Base-by-base conservation (phyloP, 2,329 filamentous ascomycete genomes). In the Cladosporium colombiae region DNA sequence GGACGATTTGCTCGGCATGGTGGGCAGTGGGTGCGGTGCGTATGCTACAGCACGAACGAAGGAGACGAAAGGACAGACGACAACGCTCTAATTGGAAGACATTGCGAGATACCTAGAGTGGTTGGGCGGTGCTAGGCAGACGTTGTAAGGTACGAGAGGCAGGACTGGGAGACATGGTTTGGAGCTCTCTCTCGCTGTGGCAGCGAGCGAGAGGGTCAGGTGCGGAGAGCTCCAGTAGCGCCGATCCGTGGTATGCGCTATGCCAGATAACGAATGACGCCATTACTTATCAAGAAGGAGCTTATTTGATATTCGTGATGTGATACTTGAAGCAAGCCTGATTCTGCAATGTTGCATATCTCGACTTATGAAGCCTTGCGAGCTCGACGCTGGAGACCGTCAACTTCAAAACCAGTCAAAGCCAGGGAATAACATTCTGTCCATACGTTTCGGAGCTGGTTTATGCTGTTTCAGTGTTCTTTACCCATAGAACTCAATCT, bases 1-100 rank as follows among this genome's bases (percentile, higher is more conserved):
- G 18, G 73, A 76, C 16, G 55, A 59, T 29, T 60, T 59, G 53
- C 40, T 33, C 40, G 62, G 55, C 62, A 65, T 65, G n/a, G 25
- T 60, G 62, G 56, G 62, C 61, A 31, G 50, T 35, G 27, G 27
- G 31, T 35, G 29, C 31, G 27, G 31, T 35, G 29, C 31, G 13
- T 59, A 16, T 46, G 18, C n/a, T 31, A 27, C 50, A n/a, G 10
- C 27, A 29, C 27, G 60, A 23, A 18, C 33, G 33, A 40, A 23
- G 40, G 40, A 44, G 40, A 21, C 40, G 18, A 21, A 44, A 44
- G 40, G 18, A 44, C 40, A 44, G 40, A 18, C 7, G 18, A 44
- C 40, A 21, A 46, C 7, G 23, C n/a, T 57, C 55, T 57, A 57
- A 33, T 25, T 57, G 3, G 6, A 35, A 18, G 21, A 33, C 55